Base-by-base conservation (phyloP, 805 yeast genomes). In the Candida silvicultrix region DNA sequence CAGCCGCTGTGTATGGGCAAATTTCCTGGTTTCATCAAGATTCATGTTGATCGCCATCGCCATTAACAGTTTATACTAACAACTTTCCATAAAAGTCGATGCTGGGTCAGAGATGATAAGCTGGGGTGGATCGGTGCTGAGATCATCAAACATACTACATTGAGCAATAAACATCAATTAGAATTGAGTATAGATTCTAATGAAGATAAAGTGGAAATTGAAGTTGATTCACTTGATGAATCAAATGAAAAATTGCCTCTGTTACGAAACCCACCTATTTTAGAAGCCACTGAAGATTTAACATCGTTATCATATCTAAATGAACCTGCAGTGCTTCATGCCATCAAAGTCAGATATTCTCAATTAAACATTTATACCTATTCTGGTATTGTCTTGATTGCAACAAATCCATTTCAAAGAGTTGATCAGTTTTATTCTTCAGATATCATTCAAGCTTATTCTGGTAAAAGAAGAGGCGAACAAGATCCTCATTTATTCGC, bases 401-500 rank as follows among this genome's bases (percentile, higher is more conserved):
- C 99, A 19, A 84, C 95, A 2, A 92, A 92, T 64, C 99, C 99
- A 11, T 92, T 92, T 66, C 97, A 89, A 63, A 76, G 85, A 55
- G 88, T 89, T 38, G 98, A 92, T 64, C 90, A 87, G 59, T 72
- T 92, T 42, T 92, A 92, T 65, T 83, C 96, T 3, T 87, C 85
- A 37, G 96, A 92, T 57, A 86, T 92, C 64, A 89, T 92, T 48
- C 97, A 92, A 65, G 92, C 96, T 18, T 92, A 92, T 63, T 89
- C 96, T 10, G 95, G 96, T 21, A 87, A 85, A 60, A 79, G 87
- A 59, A 77, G 97, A 61, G 98, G 97, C 40, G 98, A 92, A 64
- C 78, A 89, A 53, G 98, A 94, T 59, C 99, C 99, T 5, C 99
- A 92, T 72, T 73, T 92, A 62, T 92, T 92, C 66, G 97, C 97